Evolutionary conservation across 2,329 filamentous ascomycete genomes (phyloP), one percentile per base, ranked within the genome.

Genomic region (Alternaria sp.): DNA sequence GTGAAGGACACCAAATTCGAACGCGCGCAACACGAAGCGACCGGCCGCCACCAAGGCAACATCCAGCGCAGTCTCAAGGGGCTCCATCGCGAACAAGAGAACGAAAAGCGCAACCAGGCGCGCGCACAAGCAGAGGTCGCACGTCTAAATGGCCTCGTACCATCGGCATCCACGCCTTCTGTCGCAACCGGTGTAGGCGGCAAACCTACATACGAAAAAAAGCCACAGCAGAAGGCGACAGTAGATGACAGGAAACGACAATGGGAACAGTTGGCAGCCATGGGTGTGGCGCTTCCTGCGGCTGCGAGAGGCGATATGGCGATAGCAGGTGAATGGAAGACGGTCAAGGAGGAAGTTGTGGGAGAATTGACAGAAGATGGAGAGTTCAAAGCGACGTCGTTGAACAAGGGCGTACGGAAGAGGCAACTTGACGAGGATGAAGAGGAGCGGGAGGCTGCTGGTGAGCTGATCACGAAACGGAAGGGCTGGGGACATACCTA

Each of bases 1-100:
- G 92, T 99, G 53, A 92, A 93, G 81, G 96, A 99, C 84, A 97
- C 94, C 21, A 90, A 93, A 71, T 89, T 97, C 80, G 94, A 97
- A 80, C 91, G 90, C 72, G 86, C 89, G 68, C 95, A 97, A 81
- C 94, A 97, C 82, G 94, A 97, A 81, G 88, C 91, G 25, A 97
- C 93, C 0, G 90, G 84, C 13, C 93, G 90, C 78, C 94, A 97
- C 80, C 93, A 97, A 82, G 88, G 89, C 75, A 90, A 88, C 68
- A 88, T 98, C 64, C 96, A 97, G 82, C 92, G 95, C 57, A 96
- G 94, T 70, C 86, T 99, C 9, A 91, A 94, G 68, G 91, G 96
- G 65, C 86, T 99, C 8, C 94, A 98, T 82, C 91, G 92, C 70
- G 88, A 87, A 59, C 91, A 96, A 78, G 93, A 97, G 73, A 88